Conservation (phyloP, 1,139 yeast genomes). For the Diutina siamensis region DNA sequence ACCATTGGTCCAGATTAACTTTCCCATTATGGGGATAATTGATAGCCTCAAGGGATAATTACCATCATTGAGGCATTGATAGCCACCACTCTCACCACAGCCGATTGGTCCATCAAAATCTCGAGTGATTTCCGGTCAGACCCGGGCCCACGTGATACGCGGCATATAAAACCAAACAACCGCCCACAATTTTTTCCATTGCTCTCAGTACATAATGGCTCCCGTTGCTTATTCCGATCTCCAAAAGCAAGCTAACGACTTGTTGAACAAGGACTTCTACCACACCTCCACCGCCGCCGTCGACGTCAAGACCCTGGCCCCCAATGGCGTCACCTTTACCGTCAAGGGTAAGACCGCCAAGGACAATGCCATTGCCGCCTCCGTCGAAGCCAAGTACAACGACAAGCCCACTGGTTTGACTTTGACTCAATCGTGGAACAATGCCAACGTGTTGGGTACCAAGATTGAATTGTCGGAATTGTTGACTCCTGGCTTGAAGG, state of each 20-base stretch:
- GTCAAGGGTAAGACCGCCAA: slow-evolving; percentile 86
- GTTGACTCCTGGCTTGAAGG: slow-evolving; percentile 90
- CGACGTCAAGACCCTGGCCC: slow-evolving; percentile 87
- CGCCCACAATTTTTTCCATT: slow-evolving; percentile 6
- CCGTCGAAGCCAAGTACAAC: slow-evolving; percentile 83
- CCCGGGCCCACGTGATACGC: slow-evolving; percentile 4
- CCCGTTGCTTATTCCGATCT: slow-evolving; percentile 84
- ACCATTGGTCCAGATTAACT: too few species aligned
- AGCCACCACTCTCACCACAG: background rate
- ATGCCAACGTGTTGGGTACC: slow-evolving; percentile 85
- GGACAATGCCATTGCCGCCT: slow-evolving; percentile 77
- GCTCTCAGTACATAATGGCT: slow-evolving; percentile 18
- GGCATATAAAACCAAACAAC: background rate
- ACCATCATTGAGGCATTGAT: too few species aligned
- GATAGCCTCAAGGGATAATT: background rate
- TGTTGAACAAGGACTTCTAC: slow-evolving; percentile 86
- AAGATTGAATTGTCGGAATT: slow-evolving; percentile 88
- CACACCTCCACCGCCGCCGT: slow-evolving; percentile 80
- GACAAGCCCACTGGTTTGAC: slow-evolving; percentile 93
- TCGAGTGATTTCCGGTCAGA: background rate
- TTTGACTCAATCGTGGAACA: slow-evolving; percentile 96
- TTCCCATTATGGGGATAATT: too few species aligned
- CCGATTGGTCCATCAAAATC: background rate
- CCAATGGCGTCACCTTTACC: slow-evolving; percentile 92
- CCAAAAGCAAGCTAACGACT: slow-evolving; percentile 81